Evolutionary conservation across 176 grass and related monocot genomes (phyloP), one percentile per base, ranked within the genome.

Genomic region (Phyllostachys edulis): DNA sequence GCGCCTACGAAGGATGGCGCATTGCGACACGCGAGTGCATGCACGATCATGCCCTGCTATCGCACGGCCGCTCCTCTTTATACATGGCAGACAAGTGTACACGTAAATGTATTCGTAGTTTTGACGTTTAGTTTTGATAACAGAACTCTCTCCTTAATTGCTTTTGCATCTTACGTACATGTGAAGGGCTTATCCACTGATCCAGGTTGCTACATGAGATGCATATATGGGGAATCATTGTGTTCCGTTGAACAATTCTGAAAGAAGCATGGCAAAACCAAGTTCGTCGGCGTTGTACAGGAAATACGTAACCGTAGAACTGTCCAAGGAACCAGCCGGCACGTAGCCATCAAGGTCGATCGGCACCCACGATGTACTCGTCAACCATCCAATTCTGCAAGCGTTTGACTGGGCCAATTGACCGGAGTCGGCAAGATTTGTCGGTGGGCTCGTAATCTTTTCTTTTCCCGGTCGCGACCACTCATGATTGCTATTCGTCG

Each of bases 371-470:
- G 49, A 52, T 13, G 10, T 17, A 9, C 3, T 20, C 47, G 83
- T 73, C 85, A 34, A 65, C 18, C 36, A 0, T 29, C 16, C 80
- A 61, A 63, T 76, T 6, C 62, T 26, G 49, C 16, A 1, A 26
- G 36, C 15, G 72, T 38, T 67, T 77, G 77, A 67, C 85, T n/a
- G 18, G 4, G 42, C 39, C 38, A 7, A 18, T 44, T 57, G 69
- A 47, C 61, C 63, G 62, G 21, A 39, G 79, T 49, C 59, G 88
- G 79, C 32, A 83, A 83, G 75, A 75, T 87, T 18, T 83, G 84
- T 90, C 89, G 67, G 84, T 52, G 75, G 80, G 27, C 59, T 36
- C 59, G 56, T 59, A 44, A 67, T 69, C 69, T 40, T 26, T 26
- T 38, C 52, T 54, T 80, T 83, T 20, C 7, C 46, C 7, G 50